Evolutionary conservation across 768 basidiomycete species (phyloP), one percentile per base, ranked within the genome.

Genomic region (Xerocomus potaroensis): DNA sequence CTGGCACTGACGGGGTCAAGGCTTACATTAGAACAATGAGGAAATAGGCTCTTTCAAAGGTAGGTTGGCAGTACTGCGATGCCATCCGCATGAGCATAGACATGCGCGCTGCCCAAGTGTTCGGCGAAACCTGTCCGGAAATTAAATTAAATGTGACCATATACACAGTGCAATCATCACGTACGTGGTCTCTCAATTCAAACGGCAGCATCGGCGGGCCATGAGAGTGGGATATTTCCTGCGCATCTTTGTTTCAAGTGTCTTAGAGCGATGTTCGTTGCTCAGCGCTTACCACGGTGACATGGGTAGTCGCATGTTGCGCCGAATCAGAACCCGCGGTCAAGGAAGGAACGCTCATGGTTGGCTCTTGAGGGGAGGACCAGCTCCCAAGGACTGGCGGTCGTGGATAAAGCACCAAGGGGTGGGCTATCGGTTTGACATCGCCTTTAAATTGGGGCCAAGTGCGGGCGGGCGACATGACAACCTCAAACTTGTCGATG

Each of bases 81-180:
- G 69, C 67, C 23, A 70, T 50, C 16, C 56, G 55, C 6, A 63
- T 58, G 34, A 79, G 66, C 9, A 63, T 55, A 23, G 68, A 62
- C 27, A 78, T 45, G 24, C 79, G 71, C 8, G 55, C 54, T 27
- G 62, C 66, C 79, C 78, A 80, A 5, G 63, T 64, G 40, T 72
- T 72, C 4, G 65, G 62, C 5, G 70, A 57, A 47, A 78, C 63
- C 74, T 79, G 37, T 26, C 10, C 19, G 30, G 21, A 6, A 35
- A n/a, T n/a, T n/a, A n/a, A 27, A 24, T 21, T 3, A 39, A 14
- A 39, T 32, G 12, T 38, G 45, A 23, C 26, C 6, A 11, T 18
- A 30, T 19, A 18, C 16, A 50, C 23, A n/a, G 15, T 19, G 19
- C 11, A 4, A 40, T 21, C 48, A 62, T 41, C 43, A 74, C 75